These are phyloP conservation scores for Umbelopsis ramanniana DNA, from an alignment of 192 early-diverging fungal species.

Conservation along the genomic window DNA sequence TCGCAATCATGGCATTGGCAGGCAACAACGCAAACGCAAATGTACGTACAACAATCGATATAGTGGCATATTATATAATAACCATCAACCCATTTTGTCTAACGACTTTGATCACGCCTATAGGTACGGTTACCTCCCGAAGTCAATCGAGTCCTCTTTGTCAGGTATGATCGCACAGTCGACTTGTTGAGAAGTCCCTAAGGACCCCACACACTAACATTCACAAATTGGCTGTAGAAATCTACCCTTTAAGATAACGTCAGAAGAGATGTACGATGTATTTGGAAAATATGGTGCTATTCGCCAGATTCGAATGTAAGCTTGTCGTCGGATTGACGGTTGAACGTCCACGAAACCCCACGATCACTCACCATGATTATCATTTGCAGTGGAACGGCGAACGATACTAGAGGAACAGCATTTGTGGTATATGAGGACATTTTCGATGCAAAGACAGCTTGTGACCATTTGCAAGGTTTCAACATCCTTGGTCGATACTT, in stretches of 20 bases:
- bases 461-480: conserved; percentile 94
- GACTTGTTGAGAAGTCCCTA: neutral
- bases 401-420: conserved; percentile 91
- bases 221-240: conserved; percentile 55
- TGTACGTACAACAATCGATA: neutral
- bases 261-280: conserved; percentile 97
- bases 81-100: neutral
- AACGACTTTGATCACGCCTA: neutral
- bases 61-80: neutral
- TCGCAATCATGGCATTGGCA: conserved; percentile 23
- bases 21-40: conserved; percentile 24
- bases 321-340: neutral
- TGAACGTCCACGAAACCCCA: neutral
- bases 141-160: conserved; percentile 93
- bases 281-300: conserved; percentile 97
- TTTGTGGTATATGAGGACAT: conserved; percentile 99
- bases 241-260: conserved; percentile 94
- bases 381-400: conserved; percentile 65
- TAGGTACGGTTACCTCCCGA: conserved; percentile 85
- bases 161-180: conserved; percentile 55
- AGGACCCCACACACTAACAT: neutral
- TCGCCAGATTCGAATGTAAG: conserved; percentile 85
- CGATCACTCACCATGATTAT: neutral
- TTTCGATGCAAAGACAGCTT: conserved; percentile 96
- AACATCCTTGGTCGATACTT: conserved; percentile 96